phyloP scores from a whole-genome alignment of 2,329 filamentous ascomycete species.

The Ophiostoma montium region DNA sequence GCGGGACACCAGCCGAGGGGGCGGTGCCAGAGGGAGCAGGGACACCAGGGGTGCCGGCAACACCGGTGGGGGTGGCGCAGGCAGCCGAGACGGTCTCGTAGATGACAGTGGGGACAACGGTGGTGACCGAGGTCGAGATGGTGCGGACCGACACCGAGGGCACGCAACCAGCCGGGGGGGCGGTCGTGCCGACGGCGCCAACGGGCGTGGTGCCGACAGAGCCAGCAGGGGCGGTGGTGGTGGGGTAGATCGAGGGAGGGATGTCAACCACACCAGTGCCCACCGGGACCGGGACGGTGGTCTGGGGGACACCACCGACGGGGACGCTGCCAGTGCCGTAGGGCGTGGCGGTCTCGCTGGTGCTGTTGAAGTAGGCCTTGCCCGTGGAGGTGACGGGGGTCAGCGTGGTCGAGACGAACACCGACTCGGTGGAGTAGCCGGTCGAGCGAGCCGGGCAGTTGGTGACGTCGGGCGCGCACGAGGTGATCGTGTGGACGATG shows the following conservation, averaged over 20 bases:
- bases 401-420: slow-evolving; percentile 31
- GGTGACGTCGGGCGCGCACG: slow-evolving; percentile 44
- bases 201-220: not conserved
- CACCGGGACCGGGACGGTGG: slow-evolving; percentile 18
- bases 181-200: slow-evolving; percentile 3
- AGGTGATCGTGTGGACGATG: slow-evolving; percentile 45
- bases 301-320: slow-evolving; percentile 18
- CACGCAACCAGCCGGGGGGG: slow-evolving; percentile 25
- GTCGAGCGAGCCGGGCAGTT: slow-evolving; percentile 38
- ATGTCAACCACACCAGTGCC: not conserved
- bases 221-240: not conserved
- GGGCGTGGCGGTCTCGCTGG: slow-evolving; percentile 1
- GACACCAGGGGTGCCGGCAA: not conserved
- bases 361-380: slow-evolving; percentile 13
- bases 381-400: slow-evolving; percentile 19
- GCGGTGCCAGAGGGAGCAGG: slow-evolving; percentile 18
- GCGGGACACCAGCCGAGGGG: slow-evolving; percentile 5
- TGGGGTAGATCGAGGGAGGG: slow-evolving; percentile 5
- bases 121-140: slow-evolving; percentile 42
- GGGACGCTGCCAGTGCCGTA: not conserved
- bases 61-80: slow-evolving; percentile 22
- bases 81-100: slow-evolving; percentile 32
- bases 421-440: slow-evolving; percentile 23
- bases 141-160: slow-evolving; percentile 31
- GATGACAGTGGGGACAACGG: slow-evolving; percentile 39